These are phyloP conservation scores for Starmerella cellae DNA, from an alignment of 805 yeast species.

Conservation along the genomic window DNA sequence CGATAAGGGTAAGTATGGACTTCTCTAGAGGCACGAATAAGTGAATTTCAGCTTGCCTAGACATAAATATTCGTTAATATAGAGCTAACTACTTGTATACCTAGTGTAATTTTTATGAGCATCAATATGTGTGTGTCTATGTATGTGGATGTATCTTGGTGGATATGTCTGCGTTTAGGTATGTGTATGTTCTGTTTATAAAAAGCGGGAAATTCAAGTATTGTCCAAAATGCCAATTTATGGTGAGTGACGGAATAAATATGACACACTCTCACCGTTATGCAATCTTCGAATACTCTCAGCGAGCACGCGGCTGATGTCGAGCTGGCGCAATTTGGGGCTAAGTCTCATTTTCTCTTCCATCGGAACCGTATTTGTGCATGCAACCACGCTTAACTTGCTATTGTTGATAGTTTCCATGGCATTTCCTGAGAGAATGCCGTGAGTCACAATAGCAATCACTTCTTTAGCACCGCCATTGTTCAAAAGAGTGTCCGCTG, in stretches of 20 bases:
- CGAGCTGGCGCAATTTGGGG: slow-evolving; percentile 62
- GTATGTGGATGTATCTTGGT: too few relatives aligned
- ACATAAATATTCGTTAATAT: too few relatives aligned
- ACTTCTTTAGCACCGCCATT: slow-evolving; percentile 68
- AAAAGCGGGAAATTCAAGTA: too few relatives aligned
- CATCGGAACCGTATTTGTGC: slow-evolving; percentile 90
- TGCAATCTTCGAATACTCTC: slow-evolving; percentile 91
- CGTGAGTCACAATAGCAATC: slow-evolving; percentile 92
- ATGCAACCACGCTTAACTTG: slow-evolving; percentile 59
- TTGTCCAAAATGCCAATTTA: too few relatives aligned
- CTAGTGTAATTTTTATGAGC: too few relatives aligned
- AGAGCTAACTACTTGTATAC: too few relatives aligned
- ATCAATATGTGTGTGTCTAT: too few relatives aligned
- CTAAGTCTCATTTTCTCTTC: slow-evolving; percentile 48
- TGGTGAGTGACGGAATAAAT: slow-evolving; percentile 41
- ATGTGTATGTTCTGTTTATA: too few relatives aligned
- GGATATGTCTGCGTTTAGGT: too few relatives aligned
- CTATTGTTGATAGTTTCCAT: slow-evolving; percentile 58
- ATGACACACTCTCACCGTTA: slow-evolving; percentile 91
- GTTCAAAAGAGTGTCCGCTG: slow-evolving; percentile 72
- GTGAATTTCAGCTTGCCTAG: too few relatives aligned
- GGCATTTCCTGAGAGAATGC: slow-evolving; percentile 82
- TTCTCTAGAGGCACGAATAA: too few relatives aligned
- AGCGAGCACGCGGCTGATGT: slow-evolving; percentile 75
- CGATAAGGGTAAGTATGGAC: slow-evolving; percentile 34